Conservation (phyloP, 352 stramenopile genomes). For the Pythium rishiriense region DNA sequence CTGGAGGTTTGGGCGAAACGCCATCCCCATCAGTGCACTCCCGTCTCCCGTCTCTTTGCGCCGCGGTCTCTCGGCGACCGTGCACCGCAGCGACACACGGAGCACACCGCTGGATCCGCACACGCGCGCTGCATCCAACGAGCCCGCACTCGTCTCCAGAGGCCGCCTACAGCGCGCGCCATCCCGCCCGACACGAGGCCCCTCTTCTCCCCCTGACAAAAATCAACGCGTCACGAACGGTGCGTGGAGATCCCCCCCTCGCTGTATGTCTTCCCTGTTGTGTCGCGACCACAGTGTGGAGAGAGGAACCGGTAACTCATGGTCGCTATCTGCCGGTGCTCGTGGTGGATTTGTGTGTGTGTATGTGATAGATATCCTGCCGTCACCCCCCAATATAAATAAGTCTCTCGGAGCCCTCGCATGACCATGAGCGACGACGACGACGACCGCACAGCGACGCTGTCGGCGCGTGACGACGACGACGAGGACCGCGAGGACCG, state of each 20-base stretch:
- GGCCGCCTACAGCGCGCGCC: conserved; percentile 2
- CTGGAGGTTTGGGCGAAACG: conserved; percentile 32
- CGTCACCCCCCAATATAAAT: conserved; percentile 1
- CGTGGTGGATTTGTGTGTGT: too few relatives aligned
- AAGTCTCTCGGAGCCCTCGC: neutral
- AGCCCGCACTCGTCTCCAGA: neutral
- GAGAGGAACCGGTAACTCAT: too few relatives aligned
- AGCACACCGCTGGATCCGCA: neutral
- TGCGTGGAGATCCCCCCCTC: neutral
- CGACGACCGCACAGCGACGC: conserved; percentile 23
- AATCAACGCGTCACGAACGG: too few relatives aligned
- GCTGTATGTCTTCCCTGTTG: neutral
- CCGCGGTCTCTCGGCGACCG: conserved; percentile 15
- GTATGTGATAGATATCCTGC: neutral
- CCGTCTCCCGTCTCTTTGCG: conserved; percentile 5
- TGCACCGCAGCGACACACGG: neutral
- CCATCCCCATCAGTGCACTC: conserved; percentile 26
- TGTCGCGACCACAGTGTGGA: too few relatives aligned
- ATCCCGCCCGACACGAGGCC: conserved; percentile 5
- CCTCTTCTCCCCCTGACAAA: too few relatives aligned
- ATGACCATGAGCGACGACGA: conserved; percentile 37
- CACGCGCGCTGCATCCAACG: neutral
- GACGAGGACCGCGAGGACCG: conserved; percentile 20
- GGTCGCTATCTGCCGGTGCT: neutral
- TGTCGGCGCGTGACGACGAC: conserved; percentile 26